These are phyloP conservation scores for Mortierella sp. DNA, from an alignment of 371 early-diverging fungal species.

Conservation along the genomic window DNA sequence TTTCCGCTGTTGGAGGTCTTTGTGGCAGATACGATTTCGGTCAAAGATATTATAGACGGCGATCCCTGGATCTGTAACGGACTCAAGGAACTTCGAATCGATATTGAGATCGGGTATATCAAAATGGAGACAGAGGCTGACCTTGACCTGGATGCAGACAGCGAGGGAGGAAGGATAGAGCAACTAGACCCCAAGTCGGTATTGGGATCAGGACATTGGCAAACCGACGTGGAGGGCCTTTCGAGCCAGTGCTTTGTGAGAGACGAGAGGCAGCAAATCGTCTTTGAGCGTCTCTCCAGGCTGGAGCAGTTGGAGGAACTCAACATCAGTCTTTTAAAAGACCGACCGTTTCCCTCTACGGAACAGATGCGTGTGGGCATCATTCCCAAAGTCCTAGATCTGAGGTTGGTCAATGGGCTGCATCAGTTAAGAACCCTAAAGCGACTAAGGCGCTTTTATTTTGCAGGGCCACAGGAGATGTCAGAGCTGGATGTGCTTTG, in stretches of 20 bases:
- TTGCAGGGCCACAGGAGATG: slow-evolving; percentile 1
- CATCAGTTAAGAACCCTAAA: neutral
- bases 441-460: neutral
- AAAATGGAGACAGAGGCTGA: neutral
- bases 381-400: neutral
- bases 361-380: neutral
- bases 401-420: neutral
- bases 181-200: too few species aligned
- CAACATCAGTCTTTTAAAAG: neutral
- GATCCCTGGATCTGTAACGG: slow-evolving; percentile 6
- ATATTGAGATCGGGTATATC: neutral
- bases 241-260: too few species aligned
- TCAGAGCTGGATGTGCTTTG: too few species aligned
- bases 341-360: neutral
- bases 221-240: too few species aligned
- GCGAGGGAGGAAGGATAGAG: neutral
- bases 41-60: slow-evolving; percentile 2
- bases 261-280: too few species aligned
- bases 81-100: neutral
- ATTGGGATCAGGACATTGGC: too few species aligned
- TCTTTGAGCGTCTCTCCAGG: neutral
- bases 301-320: neutral
- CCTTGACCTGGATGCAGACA: neutral
- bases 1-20: slow-evolving; percentile 8
- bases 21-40: slow-evolving; percentile 3